Conservation (phyloP, 2,329 filamentous ascomycete species). For the Cylindrodendrum hubeiense region DNA sequence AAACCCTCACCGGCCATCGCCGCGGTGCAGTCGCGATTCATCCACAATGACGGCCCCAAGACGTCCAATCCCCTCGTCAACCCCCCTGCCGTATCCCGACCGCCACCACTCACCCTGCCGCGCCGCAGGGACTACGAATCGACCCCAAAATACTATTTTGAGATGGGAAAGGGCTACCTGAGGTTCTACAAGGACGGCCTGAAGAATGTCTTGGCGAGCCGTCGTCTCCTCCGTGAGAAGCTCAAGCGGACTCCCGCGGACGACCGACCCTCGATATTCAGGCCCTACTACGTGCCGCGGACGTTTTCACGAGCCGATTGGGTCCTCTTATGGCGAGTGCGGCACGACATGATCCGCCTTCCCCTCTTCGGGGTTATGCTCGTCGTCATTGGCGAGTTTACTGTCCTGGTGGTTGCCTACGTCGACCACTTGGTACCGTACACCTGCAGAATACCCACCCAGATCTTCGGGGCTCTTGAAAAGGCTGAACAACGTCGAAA, state of each 20-base stretch:
- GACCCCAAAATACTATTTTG: conserved; percentile 62
- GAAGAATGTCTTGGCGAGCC: conserved; percentile 79
- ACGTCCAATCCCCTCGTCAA: conserved; percentile 67
- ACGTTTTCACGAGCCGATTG: conserved; percentile 73
- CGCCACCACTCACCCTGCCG: conserved; percentile 76
- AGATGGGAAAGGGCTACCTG: conserved; percentile 80
- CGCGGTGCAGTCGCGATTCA: conserved; percentile 35
- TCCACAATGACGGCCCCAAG: conserved; percentile 43
- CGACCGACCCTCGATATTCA: conserved; percentile 61
- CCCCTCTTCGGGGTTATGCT: conserved; percentile 83
- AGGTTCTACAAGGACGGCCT: conserved; percentile 91
- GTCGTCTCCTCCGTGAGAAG: conserved; percentile 62
- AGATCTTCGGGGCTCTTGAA: conserved; percentile 71
- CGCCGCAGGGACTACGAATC: conserved; percentile 55
- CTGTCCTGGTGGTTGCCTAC: conserved; percentile 81
- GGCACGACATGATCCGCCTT: conserved; percentile 80
- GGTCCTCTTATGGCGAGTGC: conserved; percentile 76
- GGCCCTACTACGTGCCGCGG: conserved; percentile 48
- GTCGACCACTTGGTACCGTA: conserved; percentile 80
- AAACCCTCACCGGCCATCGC: conserved; percentile 20
- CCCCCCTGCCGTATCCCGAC: conserved; percentile 78
- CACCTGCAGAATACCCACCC: conserved; percentile 85
- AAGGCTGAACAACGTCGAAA: conserved; percentile 66
- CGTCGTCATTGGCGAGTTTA: conserved; percentile 86
- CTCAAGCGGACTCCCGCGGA: conserved; percentile 61